A percentile compares a stretch with the other conserved stretches of the same genome.
Evolutionary conservation across 2,329 filamentous ascomycete genomes (phyloP).

Genomic region (Bipolaris bicolor): DNA sequence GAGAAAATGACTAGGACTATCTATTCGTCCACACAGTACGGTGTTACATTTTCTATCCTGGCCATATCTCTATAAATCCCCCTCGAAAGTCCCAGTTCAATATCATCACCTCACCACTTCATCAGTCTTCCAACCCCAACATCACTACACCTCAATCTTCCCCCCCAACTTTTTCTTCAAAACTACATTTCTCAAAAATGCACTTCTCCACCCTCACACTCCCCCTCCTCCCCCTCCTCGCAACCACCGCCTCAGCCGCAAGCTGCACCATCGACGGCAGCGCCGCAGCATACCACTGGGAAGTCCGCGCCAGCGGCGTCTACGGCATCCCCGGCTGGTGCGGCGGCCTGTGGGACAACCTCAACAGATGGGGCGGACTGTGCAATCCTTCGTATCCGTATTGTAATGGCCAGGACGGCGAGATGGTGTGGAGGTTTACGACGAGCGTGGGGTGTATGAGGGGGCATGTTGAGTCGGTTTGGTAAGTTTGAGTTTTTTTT

Average conservation of each 20-base stretch:
- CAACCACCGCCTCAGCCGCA: background rate
- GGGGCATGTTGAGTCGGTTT: background rate
- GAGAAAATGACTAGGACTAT: too few species aligned
- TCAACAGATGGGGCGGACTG: background rate
- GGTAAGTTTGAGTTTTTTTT: too few species aligned
- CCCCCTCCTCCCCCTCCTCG: background rate
- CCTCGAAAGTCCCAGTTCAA: too few species aligned
- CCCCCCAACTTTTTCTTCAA: too few species aligned
- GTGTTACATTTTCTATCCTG: too few species aligned
- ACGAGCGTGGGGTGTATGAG: background rate
- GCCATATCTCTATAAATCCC: too few species aligned
- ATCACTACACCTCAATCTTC: too few species aligned
- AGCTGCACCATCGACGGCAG: background rate
- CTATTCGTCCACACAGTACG: too few species aligned
- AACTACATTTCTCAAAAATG: background rate
- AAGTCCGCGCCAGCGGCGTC: background rate
- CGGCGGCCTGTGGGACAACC: background rate
- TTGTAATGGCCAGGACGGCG: background rate
- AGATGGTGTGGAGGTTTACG: conserved; percentile 1
- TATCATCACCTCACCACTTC: background rate
- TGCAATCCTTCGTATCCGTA: background rate
- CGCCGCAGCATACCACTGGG: background rate
- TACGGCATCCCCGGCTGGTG: background rate
- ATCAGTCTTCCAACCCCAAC: background rate
- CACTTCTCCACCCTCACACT: background rate